A percentile compares a stretch with the other conserved stretches of the same genome.
These are phyloP conservation scores for Trichoderma sp. DNA, from an alignment of 2,329 filamentous ascomycete species.

Conservation along the genomic window DNA sequence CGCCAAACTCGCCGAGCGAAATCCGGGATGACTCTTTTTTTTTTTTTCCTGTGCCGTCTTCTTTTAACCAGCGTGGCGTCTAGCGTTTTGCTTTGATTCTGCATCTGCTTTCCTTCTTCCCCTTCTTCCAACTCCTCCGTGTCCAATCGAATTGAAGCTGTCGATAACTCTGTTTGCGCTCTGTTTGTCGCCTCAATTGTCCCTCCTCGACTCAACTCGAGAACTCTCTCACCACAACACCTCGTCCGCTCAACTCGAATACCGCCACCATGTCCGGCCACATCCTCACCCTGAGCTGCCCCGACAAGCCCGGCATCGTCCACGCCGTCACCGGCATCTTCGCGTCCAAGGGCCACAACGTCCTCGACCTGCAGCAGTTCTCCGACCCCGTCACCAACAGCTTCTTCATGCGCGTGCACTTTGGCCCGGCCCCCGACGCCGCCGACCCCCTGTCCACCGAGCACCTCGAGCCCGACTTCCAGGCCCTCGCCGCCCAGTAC, in stretches of 20 bases:
- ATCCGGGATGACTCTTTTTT: conserved; percentile 8
- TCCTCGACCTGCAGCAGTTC: conserved; percentile 84
- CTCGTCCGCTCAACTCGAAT: background rate
- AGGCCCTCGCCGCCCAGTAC: conserved; percentile 63
- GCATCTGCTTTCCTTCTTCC: background rate
- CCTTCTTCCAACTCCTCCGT: background rate
- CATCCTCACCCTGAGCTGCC: conserved; percentile 80
- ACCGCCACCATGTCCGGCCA: conserved; percentile 50
- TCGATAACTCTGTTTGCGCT: background rate
- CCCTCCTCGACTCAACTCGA: conserved; percentile 25
- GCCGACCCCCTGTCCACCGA: conserved; percentile 45
- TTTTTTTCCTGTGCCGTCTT: background rate
- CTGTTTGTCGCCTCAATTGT: background rate
- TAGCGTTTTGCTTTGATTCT: background rate
- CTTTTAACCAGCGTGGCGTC: conserved; percentile 8
- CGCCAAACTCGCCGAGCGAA: conserved; percentile 21
- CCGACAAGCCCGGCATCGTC: conserved; percentile 82
- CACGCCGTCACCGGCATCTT: conserved; percentile 81
- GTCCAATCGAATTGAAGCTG: background rate
- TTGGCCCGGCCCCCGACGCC: conserved; percentile 60
- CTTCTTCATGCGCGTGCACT: conserved; percentile 90
- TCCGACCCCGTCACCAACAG: conserved; percentile 71
- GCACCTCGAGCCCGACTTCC: conserved; percentile 59
- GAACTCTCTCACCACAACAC: background rate
- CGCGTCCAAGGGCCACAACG: conserved; percentile 73